phyloP scores from a whole-genome alignment of 148 eudicot species.

The Vaccinium vitisidaea region DNA sequence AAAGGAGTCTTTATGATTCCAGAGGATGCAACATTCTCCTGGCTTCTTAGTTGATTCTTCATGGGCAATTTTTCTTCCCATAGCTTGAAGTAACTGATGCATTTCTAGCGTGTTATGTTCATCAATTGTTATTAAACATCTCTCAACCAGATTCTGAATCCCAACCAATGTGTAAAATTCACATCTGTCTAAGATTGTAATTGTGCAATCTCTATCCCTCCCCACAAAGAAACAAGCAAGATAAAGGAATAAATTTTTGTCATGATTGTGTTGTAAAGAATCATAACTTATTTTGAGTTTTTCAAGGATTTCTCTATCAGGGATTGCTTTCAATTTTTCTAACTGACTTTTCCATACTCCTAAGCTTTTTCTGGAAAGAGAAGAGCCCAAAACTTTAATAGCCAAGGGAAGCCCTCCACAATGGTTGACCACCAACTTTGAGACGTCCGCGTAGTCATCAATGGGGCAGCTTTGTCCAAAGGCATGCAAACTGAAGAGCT shows the following conservation, averaged over 20 bases:
- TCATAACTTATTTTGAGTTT: not conserved
- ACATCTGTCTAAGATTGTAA: too few species aligned
- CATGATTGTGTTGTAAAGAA: not conserved
- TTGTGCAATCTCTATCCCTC: too few species aligned
- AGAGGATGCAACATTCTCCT: too few species aligned
- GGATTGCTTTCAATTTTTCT: not conserved
- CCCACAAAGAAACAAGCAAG: too few species aligned
- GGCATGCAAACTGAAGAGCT: not conserved
- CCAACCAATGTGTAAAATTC: too few species aligned
- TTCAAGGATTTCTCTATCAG: not conserved
- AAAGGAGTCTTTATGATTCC: not conserved
- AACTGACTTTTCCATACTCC: not conserved
- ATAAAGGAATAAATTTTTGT: too few species aligned
- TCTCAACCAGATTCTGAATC: too few species aligned
- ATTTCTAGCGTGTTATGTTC: too few species aligned
- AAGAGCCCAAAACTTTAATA: not conserved
- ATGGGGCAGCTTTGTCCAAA: not conserved
- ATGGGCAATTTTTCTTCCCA: too few species aligned
- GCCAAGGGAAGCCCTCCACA: not conserved
- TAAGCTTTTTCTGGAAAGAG: not conserved
- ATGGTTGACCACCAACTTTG: not conserved
- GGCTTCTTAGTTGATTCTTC: too few species aligned
- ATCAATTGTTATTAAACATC: too few species aligned
- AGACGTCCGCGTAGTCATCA: not conserved
- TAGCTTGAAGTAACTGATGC: too few species aligned